A percentile compares a stretch with the other conserved stretches of the same genome.
Conservation (phyloP, 2,329 filamentous ascomycete species). For the Cladophialophora exuberans region DNA sequence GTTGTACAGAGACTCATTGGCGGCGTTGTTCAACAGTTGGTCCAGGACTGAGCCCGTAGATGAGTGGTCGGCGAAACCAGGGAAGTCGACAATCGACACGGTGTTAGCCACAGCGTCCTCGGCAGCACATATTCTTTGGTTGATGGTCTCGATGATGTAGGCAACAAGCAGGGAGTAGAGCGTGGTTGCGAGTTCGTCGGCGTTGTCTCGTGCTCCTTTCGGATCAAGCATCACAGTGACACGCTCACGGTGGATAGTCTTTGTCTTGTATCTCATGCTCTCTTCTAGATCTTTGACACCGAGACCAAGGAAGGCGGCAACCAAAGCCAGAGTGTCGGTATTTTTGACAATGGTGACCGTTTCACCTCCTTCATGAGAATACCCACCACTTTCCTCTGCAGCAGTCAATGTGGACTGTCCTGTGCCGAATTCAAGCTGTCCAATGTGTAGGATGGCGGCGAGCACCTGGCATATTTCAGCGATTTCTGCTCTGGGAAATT, state of each 20-base stretch:
- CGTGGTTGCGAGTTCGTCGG: slow-evolving; percentile 90
- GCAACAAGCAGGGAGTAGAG: slow-evolving; percentile 92
- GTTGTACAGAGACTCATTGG: slow-evolving; percentile 89
- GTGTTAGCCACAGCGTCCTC: slow-evolving; percentile 93
- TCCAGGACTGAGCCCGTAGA: slow-evolving; percentile 85
- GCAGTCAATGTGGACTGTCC: slow-evolving; percentile 76
- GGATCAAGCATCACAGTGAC: slow-evolving; percentile 99
- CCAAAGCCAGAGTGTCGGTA: slow-evolving; percentile 80
- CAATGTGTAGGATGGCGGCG: slow-evolving; percentile 93
- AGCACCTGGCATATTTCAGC: slow-evolving; percentile 96
- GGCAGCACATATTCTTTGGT: slow-evolving; percentile 81
- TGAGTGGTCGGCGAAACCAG: slow-evolving; percentile 84
- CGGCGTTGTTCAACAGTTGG: slow-evolving; percentile 92
- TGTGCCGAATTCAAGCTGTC: slow-evolving; percentile 90
- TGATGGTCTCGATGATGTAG: slow-evolving; percentile 90
- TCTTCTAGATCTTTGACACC: slow-evolving; percentile 78
- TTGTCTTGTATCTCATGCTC: slow-evolving; percentile 92
- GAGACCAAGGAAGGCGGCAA: slow-evolving; percentile 94
- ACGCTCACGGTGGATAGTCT: slow-evolving; percentile 91
- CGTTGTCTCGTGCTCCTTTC: slow-evolving; percentile 83
- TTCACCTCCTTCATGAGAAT: slow-evolving; percentile 91
- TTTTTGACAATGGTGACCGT: slow-evolving; percentile 87
- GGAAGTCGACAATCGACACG: slow-evolving; percentile 93
- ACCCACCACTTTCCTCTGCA: slow-evolving; percentile 91
- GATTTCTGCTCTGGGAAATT: slow-evolving; percentile 91